phyloP scores from a whole-genome alignment of 1,284 basidiomycete genomes.

The Cryptococcus floricola region DNA sequence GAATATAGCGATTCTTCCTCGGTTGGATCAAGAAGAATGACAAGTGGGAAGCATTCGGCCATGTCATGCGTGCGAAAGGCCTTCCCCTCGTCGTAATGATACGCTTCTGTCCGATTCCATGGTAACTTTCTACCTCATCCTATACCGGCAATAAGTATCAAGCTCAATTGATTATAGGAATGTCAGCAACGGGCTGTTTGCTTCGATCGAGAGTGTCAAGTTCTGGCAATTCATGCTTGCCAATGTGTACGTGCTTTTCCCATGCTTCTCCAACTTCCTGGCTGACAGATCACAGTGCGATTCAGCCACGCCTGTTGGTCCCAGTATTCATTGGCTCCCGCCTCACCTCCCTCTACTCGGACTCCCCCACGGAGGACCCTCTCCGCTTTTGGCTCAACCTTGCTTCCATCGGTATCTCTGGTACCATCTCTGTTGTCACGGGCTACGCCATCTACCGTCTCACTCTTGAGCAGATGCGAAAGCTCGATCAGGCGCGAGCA shows the following conservation, averaged over 20 bases:
- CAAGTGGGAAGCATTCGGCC: slow-evolving; percentile 48
- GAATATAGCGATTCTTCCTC: slow-evolving; percentile 43
- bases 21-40: slow-evolving; percentile 38
- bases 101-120: slow-evolving; percentile 48
- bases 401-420: slow-evolving; percentile 32
- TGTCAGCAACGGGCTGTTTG: not conserved
- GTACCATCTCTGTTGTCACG: slow-evolving; percentile 34
- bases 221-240: slow-evolving; percentile 47
- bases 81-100: slow-evolving; percentile 48
- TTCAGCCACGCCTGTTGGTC: slow-evolving; percentile 40
- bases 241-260: slow-evolving; percentile 28
- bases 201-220: slow-evolving; percentile 46
- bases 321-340: slow-evolving; percentile 49
- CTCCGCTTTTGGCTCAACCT: slow-evolving; percentile 47
- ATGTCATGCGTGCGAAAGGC: slow-evolving; percentile 48
- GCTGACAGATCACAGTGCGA: slow-evolving; percentile 19
- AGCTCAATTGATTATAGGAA: not conserved
- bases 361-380: slow-evolving; percentile 25
- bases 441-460: slow-evolving; percentile 47
- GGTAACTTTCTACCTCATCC: slow-evolving; percentile 10
- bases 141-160: not conserved
- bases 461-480: slow-evolving; percentile 45
- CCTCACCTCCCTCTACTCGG: slow-evolving; percentile 38
- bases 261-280: not conserved
- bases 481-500: slow-evolving; percentile 21